These are phyloP conservation scores for Pseudozyma hubeiensis DNA, from an alignment of 1,284 basidiomycete species.

Conservation along the genomic window DNA sequence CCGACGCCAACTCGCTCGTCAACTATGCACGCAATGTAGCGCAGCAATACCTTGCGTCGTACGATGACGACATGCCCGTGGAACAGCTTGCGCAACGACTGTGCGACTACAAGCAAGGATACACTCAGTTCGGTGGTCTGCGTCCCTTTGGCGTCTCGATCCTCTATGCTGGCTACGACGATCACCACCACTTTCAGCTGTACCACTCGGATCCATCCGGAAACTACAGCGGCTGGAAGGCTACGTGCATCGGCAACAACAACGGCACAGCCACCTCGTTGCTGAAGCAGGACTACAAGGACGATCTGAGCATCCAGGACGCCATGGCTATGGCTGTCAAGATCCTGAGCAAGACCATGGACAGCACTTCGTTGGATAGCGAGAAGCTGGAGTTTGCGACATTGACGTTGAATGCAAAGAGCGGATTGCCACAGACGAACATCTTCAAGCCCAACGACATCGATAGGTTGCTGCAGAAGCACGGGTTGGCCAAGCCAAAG, in stretches of 20 bases:
- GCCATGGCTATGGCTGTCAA: slow-evolving; percentile 91
- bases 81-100: slow-evolving; percentile 92
- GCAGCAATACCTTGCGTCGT: slow-evolving; percentile 84
- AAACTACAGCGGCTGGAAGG: slow-evolving; percentile 99
- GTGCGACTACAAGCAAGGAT: slow-evolving; percentile 98
- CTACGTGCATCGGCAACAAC: slow-evolving; percentile 96
- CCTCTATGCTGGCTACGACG: slow-evolving; percentile 95
- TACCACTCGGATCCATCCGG: slow-evolving; percentile 99
- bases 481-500: slow-evolving; percentile 85
- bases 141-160: slow-evolving; percentile 97
- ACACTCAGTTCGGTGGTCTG: slow-evolving; percentile 97
- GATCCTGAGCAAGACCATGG: slow-evolving; percentile 99
- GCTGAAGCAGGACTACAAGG: slow-evolving; percentile 98
- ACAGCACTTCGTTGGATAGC: slow-evolving; percentile 88
- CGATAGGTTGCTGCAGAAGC: slow-evolving; percentile 81
- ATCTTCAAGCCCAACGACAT: slow-evolving; percentile 93
- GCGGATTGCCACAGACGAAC: slow-evolving; percentile 86
- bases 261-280: slow-evolving; percentile 93
- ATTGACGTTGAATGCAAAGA: slow-evolving; percentile 81
- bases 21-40: slow-evolving; percentile 93
- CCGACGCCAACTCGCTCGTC: slow-evolving; percentile 96
- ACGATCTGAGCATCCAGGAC: slow-evolving; percentile 76
- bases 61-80: slow-evolving; percentile 98
- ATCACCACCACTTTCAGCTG: slow-evolving; percentile 94
- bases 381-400: slow-evolving; percentile 87